A percentile compares a stretch with the other conserved stretches of the same genome.
Evolutionary conservation across 2,329 filamentous ascomycete genomes (phyloP).

Genomic region (Hypoxylon sp.): DNA sequence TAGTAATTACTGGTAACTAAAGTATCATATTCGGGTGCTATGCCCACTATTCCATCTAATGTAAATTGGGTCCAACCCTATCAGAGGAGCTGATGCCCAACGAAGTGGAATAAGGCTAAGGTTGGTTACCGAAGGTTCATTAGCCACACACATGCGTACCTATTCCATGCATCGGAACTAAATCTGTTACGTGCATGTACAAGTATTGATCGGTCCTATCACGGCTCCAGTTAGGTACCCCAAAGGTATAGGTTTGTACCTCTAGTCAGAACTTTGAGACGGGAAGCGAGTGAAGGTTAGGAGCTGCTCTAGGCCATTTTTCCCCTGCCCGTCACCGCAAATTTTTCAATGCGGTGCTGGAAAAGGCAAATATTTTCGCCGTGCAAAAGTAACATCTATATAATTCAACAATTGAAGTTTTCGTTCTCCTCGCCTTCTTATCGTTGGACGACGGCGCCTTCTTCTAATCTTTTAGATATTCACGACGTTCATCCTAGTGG

Average conservation of each 20-base stretch:
- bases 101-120: constrained; percentile 18
- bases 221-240: constrained; percentile 7
- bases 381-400: constrained; percentile 8
- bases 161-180: constrained; percentile 34
- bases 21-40: background rate
- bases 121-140: constrained; percentile 34
- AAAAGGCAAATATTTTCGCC: constrained; percentile 43
- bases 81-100: constrained; percentile 36
- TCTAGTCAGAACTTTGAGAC: constrained; percentile 1
- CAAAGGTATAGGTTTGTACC: constrained; percentile 28
- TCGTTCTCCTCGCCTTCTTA: constrained; percentile 2
- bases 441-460: constrained; percentile 5
- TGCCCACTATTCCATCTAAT: background rate
- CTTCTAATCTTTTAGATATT: constrained; percentile 12
- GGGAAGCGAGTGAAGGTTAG: constrained; percentile 1
- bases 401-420: constrained; percentile 27
- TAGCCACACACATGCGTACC: constrained; percentile 27
- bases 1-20: background rate
- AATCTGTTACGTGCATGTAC: constrained; percentile 39
- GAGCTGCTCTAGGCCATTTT: background rate
- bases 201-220: constrained; percentile 20
- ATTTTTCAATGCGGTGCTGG: constrained; percentile 46
- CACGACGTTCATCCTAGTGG: constrained; percentile 17
- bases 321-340: constrained; percentile 39
- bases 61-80: constrained; percentile 16